phyloP scores from a whole-genome alignment of 208 protist species.

The Porcisia hertigi region DNA sequence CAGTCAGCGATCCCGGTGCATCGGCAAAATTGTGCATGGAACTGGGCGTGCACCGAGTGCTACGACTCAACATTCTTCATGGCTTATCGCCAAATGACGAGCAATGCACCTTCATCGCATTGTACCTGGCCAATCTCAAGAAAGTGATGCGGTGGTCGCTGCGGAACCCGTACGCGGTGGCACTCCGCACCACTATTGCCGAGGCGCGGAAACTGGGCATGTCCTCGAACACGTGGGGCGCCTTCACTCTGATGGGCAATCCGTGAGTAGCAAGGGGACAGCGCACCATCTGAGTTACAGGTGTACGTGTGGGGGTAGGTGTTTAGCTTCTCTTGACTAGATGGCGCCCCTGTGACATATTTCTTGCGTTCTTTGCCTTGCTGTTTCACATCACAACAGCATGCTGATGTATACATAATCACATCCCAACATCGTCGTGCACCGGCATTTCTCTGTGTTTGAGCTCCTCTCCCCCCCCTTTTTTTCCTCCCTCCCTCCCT shows the following conservation, averaged over 20 bases:
- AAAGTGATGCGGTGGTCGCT: slow-evolving; percentile 46
- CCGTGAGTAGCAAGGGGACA: slow-evolving; percentile 30
- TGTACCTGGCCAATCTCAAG: slow-evolving; percentile 55
- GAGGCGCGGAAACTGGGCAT: slow-evolving; percentile 34
- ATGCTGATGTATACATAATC: background rate
- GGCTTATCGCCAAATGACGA: slow-evolving; percentile 40
- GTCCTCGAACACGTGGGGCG: slow-evolving; percentile 55
- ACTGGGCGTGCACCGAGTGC: slow-evolving; percentile 64
- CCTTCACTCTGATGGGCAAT: slow-evolving; percentile 77
- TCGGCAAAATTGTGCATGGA: slow-evolving; percentile 63
- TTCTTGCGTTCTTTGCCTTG: background rate
- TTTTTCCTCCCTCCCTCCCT: background rate
- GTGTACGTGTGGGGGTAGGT: background rate
- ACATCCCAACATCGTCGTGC: background rate
- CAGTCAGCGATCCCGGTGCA: slow-evolving; percentile 41
- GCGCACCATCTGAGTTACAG: background rate
- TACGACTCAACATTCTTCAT: slow-evolving; percentile 61
- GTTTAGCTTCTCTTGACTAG: background rate
- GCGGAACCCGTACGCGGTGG: slow-evolving; percentile 68
- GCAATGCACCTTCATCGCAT: slow-evolving; percentile 59
- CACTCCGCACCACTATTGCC: slow-evolving; percentile 67
- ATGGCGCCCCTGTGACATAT: background rate
- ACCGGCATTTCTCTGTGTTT: background rate
- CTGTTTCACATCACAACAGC: background rate
- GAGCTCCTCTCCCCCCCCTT: too few relatives aligned